A percentile compares a stretch with the other conserved stretches of the same genome.
phyloP scores from a whole-genome alignment of 176 grass and related monocot genomes.

The Cenchrus americanus region DNA sequence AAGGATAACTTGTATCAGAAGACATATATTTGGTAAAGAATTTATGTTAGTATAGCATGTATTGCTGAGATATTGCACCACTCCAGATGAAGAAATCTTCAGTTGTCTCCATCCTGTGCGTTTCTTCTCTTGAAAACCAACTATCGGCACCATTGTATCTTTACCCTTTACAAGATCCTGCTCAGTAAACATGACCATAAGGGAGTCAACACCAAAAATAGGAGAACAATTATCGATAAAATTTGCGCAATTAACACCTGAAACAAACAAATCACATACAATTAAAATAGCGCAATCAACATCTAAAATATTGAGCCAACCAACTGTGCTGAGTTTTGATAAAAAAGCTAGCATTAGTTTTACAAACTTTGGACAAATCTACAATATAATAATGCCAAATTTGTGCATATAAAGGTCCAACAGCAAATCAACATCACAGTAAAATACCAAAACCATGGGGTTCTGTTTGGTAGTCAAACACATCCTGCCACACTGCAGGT shows the following conservation, averaged over 20 bases:
- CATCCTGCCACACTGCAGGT: no score
- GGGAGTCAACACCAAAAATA: constrained; percentile 41
- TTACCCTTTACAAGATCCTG: constrained; percentile 92
- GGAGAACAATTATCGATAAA: constrained; percentile 27
- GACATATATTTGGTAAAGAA: constrained; percentile 4
- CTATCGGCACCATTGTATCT: constrained; percentile 77
- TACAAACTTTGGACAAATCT: background rate
- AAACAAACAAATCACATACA: constrained; percentile 30
- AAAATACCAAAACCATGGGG: constrained; percentile 19
- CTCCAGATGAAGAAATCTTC: constrained; percentile 80
- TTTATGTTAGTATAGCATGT: constrained; percentile 27
- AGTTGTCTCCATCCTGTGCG: constrained; percentile 72
- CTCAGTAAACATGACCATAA: constrained; percentile 48
- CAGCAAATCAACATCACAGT: background rate
- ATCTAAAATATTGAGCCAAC: constrained; percentile 17
- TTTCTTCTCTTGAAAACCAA: constrained; percentile 96
- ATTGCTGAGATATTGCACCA: constrained; percentile 60
- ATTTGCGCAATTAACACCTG: background rate
- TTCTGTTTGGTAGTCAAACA: background rate
- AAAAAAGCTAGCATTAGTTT: constrained; percentile 15
- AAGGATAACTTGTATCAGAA: constrained; percentile 49
- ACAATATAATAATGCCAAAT: constrained; percentile 25
- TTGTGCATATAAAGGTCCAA: background rate
- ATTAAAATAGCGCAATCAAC: constrained; percentile 5
- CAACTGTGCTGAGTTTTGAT: background rate